Base-by-base conservation (phyloP, 371 early-diverging fungal genomes). In the Actinomucor elegans region DNA sequence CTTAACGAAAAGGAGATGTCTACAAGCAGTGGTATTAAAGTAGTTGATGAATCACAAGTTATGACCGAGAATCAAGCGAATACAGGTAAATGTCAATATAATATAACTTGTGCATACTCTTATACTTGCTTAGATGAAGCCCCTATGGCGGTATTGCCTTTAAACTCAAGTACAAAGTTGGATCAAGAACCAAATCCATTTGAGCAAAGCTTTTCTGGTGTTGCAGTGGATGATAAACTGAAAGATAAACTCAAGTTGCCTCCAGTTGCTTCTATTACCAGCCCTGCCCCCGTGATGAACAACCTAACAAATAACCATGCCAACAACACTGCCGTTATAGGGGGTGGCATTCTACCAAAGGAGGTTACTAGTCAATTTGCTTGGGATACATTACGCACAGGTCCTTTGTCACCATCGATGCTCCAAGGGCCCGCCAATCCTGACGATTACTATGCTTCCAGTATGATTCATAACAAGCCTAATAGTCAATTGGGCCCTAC, bases 161-260 rank as follows among this genome's bases (percentile, higher is more conserved):
- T 73, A 11, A 69, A 69, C 37, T 52, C 75, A 15, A 67, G 67
- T 27, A 49, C 81, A n/a, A 91, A 91, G 54, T 75, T 91, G 44
- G 86, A 89, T 61, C 75, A 83, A 57, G 93, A 93, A 52, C 90
- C 90, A 17, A 93, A 93, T 73, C 93, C 92, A 18, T 93, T 93
- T 59, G 93, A 91, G 55, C 83, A 88, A 57, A 89, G 89, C 54
- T 93, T 93, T 59, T 84, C 87, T 4, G 69, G 79, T 24, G 69
- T 64, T 29, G 37, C 66, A 27, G 48, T 32, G 9, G 48, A 50
- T 14, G 55, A 54, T 15, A 33, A 63, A 21, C 21, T 33, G 18
- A 49, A 57, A 51, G 47, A 48, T 24, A 63, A 49, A 46, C 59
- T 73, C 18, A 63, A 57, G 14, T 48, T 75, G 42, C 75, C 75